A percentile compares a stretch with the other conserved stretches of the same genome.
phyloP scores from a whole-genome alignment of 2,329 filamentous ascomycete species.

The Metarhizium sp. region DNA sequence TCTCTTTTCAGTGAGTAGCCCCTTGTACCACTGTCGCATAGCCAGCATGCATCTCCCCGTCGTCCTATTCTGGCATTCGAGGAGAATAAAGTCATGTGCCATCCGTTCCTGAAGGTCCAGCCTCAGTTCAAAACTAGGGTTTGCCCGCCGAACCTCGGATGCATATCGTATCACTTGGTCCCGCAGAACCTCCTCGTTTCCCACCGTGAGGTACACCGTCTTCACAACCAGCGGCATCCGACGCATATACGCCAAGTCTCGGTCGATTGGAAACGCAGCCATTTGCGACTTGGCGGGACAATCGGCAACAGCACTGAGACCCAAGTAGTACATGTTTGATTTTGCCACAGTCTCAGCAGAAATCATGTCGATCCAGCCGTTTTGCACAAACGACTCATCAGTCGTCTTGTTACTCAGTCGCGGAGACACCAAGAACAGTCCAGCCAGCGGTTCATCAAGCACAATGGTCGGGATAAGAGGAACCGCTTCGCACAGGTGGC shows the following conservation, averaged over 20 bases:
- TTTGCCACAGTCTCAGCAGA: conserved; percentile 1
- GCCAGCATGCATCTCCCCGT: conserved; percentile 4
- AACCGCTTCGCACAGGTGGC: conserved; percentile 19
- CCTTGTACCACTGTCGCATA: conserved; percentile 2
- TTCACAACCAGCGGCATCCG: conserved; percentile 2
- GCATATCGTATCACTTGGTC: conserved; percentile 4
- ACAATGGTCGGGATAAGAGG: conserved; percentile 9
- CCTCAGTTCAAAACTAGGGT: conserved; percentile 6
- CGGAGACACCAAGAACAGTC: conserved; percentile 21
- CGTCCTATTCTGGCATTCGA: conserved; percentile 4
- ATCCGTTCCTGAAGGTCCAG: conserved; percentile 1
- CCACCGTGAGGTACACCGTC: conserved; percentile 5
- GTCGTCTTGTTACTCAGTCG: conserved; percentile 8
- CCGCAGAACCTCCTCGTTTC: conserved; percentile 8
- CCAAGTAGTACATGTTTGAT: not conserved
- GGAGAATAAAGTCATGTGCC: conserved; percentile 9
- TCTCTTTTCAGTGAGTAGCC: not conserved
- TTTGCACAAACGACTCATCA: conserved; percentile 5
- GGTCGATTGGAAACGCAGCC: conserved; percentile 6
- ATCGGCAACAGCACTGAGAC: not conserved
- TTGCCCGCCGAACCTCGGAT: conserved; percentile 3
- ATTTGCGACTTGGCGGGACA: not conserved
- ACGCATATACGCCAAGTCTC: conserved; percentile 2
- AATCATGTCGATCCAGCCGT: conserved; percentile 8
- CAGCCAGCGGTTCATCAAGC: conserved; percentile 16